Conservation (phyloP, 352 stramenopile species). For the Aphanomyces invadans region DNA sequence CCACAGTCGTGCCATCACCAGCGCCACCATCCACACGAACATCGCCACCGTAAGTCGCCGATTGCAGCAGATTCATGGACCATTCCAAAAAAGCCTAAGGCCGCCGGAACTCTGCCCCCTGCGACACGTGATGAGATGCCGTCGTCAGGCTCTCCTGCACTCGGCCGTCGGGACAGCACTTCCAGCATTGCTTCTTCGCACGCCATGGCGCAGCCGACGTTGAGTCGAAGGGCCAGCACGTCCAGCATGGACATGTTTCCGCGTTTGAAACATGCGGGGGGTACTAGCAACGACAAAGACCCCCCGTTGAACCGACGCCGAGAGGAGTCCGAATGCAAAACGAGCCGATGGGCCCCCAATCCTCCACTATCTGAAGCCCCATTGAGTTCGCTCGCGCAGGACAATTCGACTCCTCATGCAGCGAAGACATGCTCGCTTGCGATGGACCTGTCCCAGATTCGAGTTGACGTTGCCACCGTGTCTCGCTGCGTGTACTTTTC, state of each 20-base stretch:
- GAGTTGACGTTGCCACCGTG: background rate
- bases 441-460: background rate
- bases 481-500: background rate
- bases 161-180: background rate
- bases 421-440: no score
- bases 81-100: background rate
- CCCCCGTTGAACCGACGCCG: background rate
- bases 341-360: conserved; percentile 1
- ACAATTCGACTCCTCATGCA: no score
- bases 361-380: no score
- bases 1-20: no score
- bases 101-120: background rate
- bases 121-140: background rate
- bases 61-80: background rate
- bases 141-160: background rate
- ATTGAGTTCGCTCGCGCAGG: no score
- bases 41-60: background rate
- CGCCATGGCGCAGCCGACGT: no score
- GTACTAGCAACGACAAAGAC: background rate
- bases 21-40: background rate
- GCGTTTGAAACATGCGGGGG: background rate
- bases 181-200: background rate
- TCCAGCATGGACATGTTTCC: background rate
- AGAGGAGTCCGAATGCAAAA: background rate
- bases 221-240: background rate